Conservation (phyloP, 176 grass and related monocot genomes). For the Cenchrus purpureus region DNA sequence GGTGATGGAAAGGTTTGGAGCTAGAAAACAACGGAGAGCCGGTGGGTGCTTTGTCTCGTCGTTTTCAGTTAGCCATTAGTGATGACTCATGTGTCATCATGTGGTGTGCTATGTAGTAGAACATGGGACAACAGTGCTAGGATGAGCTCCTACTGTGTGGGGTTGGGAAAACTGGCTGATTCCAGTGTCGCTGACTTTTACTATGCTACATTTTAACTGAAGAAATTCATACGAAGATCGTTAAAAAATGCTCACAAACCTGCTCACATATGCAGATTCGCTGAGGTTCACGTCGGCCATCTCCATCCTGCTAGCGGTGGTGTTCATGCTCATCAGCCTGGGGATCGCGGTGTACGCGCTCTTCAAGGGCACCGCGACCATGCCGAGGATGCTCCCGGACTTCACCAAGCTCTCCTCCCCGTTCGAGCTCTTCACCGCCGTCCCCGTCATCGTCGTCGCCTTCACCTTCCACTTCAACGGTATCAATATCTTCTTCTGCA, state of each 20-base stretch:
- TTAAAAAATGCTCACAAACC: background rate
- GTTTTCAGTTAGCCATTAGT: background rate
- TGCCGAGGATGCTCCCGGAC: slow-evolving; percentile 76
- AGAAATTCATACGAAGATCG: background rate
- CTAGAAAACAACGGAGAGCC: background rate
- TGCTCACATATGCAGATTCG: slow-evolving; percentile 64
- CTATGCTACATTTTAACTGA: background rate
- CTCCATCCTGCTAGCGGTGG: slow-evolving; percentile 78
- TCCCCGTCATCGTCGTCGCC: slow-evolving; percentile 84
- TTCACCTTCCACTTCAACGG: slow-evolving; percentile 99
- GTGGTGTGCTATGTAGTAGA: background rate
- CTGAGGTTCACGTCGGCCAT: slow-evolving; percentile 80
- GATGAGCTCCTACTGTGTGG: background rate
- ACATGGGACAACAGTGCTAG: background rate
- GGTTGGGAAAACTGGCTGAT: background rate
- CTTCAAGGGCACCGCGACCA: slow-evolving; percentile 65
- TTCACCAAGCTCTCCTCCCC: slow-evolving; percentile 65
- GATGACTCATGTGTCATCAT: background rate
- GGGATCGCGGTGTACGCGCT: slow-evolving; percentile 79
- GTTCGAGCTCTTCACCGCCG: slow-evolving; percentile 90
- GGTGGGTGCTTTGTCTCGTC: background rate
- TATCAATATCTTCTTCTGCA: slow-evolving; percentile 12
- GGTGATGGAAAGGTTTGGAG: background rate
- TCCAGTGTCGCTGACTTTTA: background rate
- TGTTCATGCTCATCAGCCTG: slow-evolving; percentile 81